phyloP scores from a whole-genome alignment of 139 green algal species.

The Tetraselmis chui region DNA sequence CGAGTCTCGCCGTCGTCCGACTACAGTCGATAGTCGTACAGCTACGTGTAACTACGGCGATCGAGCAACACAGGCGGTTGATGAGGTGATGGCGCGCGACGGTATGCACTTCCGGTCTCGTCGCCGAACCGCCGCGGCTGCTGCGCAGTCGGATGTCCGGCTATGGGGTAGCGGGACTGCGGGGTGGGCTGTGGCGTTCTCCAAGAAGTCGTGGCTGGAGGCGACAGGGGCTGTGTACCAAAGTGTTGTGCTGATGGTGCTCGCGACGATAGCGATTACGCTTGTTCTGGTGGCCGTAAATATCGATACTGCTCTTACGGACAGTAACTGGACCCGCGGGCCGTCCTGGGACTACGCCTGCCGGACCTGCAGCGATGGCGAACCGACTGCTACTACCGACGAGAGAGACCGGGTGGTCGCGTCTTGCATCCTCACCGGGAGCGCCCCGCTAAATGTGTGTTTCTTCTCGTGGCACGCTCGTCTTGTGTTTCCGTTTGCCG shows the following conservation, averaged over 20 bases:
- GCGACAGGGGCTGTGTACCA: background rate
- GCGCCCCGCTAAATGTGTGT: background rate
- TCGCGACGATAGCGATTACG: background rate
- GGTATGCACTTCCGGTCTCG: too few relatives aligned
- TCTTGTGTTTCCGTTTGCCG: background rate
- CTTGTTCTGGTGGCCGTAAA: background rate
- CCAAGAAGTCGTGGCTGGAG: background rate
- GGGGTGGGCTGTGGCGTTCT: background rate
- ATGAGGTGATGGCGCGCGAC: too few relatives aligned
- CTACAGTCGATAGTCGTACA: too few relatives aligned
- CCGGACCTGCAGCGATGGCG: background rate
- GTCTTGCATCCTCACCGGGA: background rate
- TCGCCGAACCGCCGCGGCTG: too few relatives aligned
- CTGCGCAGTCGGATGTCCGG: background rate
- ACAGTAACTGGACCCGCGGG: background rate
- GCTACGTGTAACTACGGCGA: too few relatives aligned
- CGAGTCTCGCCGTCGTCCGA: too few relatives aligned
- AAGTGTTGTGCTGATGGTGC: background rate
- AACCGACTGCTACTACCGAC: background rate
- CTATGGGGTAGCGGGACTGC: background rate
- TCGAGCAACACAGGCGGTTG: too few relatives aligned
- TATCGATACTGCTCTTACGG: background rate
- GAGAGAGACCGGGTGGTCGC: background rate
- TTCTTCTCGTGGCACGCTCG: background rate
- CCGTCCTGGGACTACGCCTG: background rate